Conservation (phyloP, 2,329 filamentous ascomycete species). For the Elsinoe arachidis region DNA sequence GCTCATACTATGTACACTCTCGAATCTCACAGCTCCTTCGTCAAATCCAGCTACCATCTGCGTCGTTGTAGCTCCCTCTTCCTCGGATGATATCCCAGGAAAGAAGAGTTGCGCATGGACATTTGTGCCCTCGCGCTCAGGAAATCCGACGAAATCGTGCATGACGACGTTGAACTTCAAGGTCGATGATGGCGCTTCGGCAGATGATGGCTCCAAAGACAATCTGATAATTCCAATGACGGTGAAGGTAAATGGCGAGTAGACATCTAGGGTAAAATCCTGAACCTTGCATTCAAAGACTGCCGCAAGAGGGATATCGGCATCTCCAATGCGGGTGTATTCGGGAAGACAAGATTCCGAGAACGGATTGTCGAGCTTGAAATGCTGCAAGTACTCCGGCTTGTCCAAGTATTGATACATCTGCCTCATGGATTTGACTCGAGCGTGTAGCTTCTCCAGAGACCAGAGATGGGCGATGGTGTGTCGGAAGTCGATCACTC, state of each 20-base stretch:
- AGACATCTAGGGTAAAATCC: constrained; percentile 83
- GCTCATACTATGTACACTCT: constrained; percentile 98
- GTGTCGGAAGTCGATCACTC: constrained; percentile 85
- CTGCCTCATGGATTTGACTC: constrained; percentile 86
- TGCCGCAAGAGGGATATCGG: constrained; percentile 80
- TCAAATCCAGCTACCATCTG: constrained; percentile 93
- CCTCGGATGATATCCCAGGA: constrained; percentile 79
- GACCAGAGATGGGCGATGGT: constrained; percentile 88
- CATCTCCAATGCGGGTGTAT: constrained; percentile 87
- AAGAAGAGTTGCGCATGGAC: constrained; percentile 97
- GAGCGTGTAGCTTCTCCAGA: constrained; percentile 78
- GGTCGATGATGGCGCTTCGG: constrained; percentile 81
- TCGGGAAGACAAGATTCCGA: constrained; percentile 81
- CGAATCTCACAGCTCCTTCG: constrained; percentile 83
- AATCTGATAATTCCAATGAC: constrained; percentile 85
- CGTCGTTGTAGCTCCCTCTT: constrained; percentile 79
- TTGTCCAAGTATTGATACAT: constrained; percentile 95
- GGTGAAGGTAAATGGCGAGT: constrained; percentile 85
- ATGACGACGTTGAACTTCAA: constrained; percentile 98
- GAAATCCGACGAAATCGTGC: constrained; percentile 90
- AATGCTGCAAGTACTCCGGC: constrained; percentile 87
- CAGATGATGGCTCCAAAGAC: constrained; percentile 86
- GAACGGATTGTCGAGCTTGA: constrained; percentile 88
- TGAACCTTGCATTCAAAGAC: constrained; percentile 94
- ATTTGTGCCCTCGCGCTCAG: constrained; percentile 88